Base-by-base conservation (phyloP, 371 early-diverging fungal species). In the Umbelopsis sp. region DNA sequence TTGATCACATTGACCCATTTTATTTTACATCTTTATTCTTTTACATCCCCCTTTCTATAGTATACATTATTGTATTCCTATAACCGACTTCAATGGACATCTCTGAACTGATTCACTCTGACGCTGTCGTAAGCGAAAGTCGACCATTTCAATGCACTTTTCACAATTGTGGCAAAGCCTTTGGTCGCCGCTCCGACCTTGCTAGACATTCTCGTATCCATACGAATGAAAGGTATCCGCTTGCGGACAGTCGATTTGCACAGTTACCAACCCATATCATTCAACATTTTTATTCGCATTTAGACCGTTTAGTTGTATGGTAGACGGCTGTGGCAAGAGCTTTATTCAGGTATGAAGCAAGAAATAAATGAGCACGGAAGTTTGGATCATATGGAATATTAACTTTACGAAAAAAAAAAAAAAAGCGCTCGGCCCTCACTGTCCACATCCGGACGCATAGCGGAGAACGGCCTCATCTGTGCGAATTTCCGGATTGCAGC, bases 191-290 rank as follows among this genome's bases (percentile, higher is more conserved):
- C 71, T 92, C 92, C 32, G 93, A 93, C 70, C 83, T 93, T n/a
- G 87, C 87, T 53, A 84, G 93, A 63, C 93, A 93, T 76, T 85
- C 80, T 18, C 86, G 93, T 50, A 93, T 93, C 70, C 93, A 93
- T 75, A 92, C 91, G 9, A 89, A 90, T 64, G 92, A 91, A 69
- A 75, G 80, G 78, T 80, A 72, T 1, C 66, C 24, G 48, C 37
- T 48, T 48, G 48, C 14, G 14, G 14, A 7, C 37, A 50, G 57
- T 25, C 32, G 29, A 29, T 29, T 29, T 3, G 16, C 7, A 57
- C 35, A 37, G 41, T 44, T 35, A 66, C 24, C 7, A 20, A 52
- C n/a, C 25, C 48, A 51, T n/a, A 24, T 63, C 50, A 63, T 50
- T 63, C 65, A 32, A 44, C 65, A n/a, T 44, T 65, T 41, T 24